Percentiles rank a stretch among this genome's conserved stretches.
phyloP scores from a whole-genome alignment of 1,284 basidiomycete species.

The Marasmius oreades region DNA sequence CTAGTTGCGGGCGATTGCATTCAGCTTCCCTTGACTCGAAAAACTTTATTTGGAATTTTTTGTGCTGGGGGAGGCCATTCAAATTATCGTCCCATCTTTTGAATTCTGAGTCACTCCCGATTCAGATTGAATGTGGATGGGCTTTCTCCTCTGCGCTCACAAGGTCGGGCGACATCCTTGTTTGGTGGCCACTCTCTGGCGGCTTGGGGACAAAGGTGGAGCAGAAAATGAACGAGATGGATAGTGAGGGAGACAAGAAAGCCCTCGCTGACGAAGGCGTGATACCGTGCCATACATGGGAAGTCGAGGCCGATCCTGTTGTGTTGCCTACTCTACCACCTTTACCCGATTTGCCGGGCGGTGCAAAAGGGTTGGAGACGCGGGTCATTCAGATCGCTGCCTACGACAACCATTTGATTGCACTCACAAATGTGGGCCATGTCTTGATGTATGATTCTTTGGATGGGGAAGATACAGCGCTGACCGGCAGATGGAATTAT shows the following conservation, averaged over 20 bases:
- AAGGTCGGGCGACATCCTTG: slow-evolving; percentile 62
- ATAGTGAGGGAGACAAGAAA: slow-evolving; percentile 35
- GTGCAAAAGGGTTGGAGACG: slow-evolving; percentile 32
- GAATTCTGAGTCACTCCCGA: slow-evolving; percentile 44
- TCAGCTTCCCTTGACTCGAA: slow-evolving; percentile 59
- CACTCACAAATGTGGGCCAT: slow-evolving; percentile 75
- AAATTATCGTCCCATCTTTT: slow-evolving; percentile 49
- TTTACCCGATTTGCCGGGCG: slow-evolving; percentile 37
- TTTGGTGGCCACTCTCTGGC: slow-evolving; percentile 71
- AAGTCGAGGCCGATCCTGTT: slow-evolving; percentile 47
- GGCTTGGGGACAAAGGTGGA: slow-evolving; percentile 34
- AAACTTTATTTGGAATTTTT: slow-evolving; percentile 65
- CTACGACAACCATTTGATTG: slow-evolving; percentile 64
- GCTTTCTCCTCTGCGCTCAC: slow-evolving; percentile 67
- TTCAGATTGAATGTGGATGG: slow-evolving; percentile 85
- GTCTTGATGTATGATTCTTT: slow-evolving; percentile 58
- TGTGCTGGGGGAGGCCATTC: slow-evolving; percentile 73
- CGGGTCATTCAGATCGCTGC: slow-evolving; percentile 77
- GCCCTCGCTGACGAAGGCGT: slow-evolving; percentile 33
- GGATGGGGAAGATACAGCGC: slow-evolving; percentile 33
- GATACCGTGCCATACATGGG: slow-evolving; percentile 63
- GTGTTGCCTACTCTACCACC: slow-evolving; percentile 51
- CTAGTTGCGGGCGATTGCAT: slow-evolving; percentile 72
- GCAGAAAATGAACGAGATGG: slow-evolving; percentile 42
- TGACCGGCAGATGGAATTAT: slow-evolving; percentile 66